Evolutionary conservation across 2,329 filamentous ascomycete genomes (phyloP), one percentile per base, ranked within the genome.

Genomic region (Helicocarpus griseus): DNA sequence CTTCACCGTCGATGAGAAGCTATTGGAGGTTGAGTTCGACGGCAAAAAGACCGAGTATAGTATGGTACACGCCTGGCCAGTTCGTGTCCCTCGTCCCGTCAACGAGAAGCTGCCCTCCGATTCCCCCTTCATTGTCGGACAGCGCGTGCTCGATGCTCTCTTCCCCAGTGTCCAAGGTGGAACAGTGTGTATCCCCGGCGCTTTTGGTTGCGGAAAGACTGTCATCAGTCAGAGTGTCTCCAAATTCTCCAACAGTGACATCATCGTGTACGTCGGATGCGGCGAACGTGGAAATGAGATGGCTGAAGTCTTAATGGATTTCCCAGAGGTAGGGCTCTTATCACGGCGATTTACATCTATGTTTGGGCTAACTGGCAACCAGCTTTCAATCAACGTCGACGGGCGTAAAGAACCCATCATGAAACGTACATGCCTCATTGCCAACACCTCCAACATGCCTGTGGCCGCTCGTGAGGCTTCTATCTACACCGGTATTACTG

Each of bases 361-460:
- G 26, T 41, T 50, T 28, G 3, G 22, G 19, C 35, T 39, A 41
- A 41, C 33, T 41, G 3, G 28, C 8, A 9, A 2, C 22, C 60
- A 80, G 80, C 87, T 98, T 59, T 87, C 87, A 45, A 98, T 98
- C 66, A 86, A 94, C 17, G 83, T 97, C 61, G 86, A 95, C 40
- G 93, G 93, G 63, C 89, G 91, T 67, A 86, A 91, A 73, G 93
- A 98, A 70, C 90, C 91, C 61, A 98, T 98, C 77, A 98, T 98
- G 93, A 98, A 98, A 82, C 91, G 93, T 70, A 98, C 93, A 14
- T 94, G 89, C 21, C 80, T 98, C 55, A 97, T 98, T 67, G 93
- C 93, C 70, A 98, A 98, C 75, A 98, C 93, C 40, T 98, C 93
- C 63, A 98, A 98, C 79, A 98, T 98, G 93, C 93, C 93, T 56